Evolutionary conservation across 2,329 filamentous ascomycete species (phyloP).

Genomic region (Aspergillus vadensis): DNA sequence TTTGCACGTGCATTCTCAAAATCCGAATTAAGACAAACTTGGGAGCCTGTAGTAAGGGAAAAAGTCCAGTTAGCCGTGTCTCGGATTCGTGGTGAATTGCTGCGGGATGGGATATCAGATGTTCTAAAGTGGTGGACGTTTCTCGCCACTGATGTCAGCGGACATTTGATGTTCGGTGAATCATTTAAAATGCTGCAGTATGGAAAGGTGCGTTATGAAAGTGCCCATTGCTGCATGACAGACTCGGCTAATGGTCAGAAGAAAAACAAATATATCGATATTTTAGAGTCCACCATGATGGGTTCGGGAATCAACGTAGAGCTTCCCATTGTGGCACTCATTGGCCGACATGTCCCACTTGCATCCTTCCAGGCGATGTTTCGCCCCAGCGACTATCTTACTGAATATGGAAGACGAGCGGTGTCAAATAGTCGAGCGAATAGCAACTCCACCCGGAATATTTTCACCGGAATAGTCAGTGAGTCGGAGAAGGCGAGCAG

Average conservation of each 20-base stretch:
- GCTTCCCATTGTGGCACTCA: conserved; percentile 10
- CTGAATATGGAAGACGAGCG: conserved; percentile 12
- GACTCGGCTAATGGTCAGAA: conserved; percentile 25
- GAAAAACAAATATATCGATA: conserved; percentile 41
- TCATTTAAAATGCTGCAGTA: conserved; percentile 52
- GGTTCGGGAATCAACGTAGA: conserved; percentile 15
- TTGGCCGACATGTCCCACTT: conserved; percentile 13
- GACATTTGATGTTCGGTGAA: conserved; percentile 54
- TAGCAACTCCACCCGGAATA: conserved; percentile 30
- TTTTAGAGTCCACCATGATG: conserved; percentile 32
- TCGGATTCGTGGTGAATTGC: conserved; percentile 38
- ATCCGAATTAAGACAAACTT: conserved; percentile 9
- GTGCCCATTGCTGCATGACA: neutral
- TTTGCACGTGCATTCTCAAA: conserved; percentile 41
- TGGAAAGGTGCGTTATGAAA: conserved; percentile 42
- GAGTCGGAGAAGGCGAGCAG: conserved; percentile 32
- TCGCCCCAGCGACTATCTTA: conserved; percentile 12
- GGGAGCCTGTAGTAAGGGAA: conserved; percentile 41
- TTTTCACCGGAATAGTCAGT: conserved; percentile 43
- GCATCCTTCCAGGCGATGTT: conserved; percentile 12
- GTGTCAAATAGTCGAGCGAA: conserved; percentile 22
- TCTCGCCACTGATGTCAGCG: conserved; percentile 54
- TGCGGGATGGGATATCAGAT: conserved; percentile 23
- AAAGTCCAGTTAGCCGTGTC: conserved; percentile 44
- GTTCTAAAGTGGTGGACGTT: conserved; percentile 55